A percentile compares a stretch with the other conserved stretches of the same genome.
These are phyloP conservation scores for Thielaviopsis euricoi DNA, from an alignment of 2,329 filamentous ascomycete genomes.

Conservation along the genomic window DNA sequence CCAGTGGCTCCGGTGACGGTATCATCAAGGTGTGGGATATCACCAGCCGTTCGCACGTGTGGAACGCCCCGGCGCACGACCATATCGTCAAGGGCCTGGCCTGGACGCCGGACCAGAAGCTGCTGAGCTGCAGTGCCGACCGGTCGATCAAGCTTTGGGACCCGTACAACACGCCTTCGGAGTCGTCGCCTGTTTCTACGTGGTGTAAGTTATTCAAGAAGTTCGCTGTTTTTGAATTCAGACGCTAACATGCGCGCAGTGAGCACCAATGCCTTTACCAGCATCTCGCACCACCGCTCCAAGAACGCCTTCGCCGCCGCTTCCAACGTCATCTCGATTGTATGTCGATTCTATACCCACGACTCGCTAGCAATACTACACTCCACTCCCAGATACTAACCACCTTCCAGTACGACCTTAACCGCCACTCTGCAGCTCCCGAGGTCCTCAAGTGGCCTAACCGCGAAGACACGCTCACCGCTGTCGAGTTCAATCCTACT, in stretches of 20 bases:
- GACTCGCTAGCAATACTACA: not conserved
- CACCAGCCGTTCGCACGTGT: constrained; percentile 53
- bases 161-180: constrained; percentile 57
- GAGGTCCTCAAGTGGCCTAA: constrained; percentile 81
- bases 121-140: constrained; percentile 77
- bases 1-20: constrained; percentile 79
- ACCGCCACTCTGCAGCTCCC: constrained; percentile 61
- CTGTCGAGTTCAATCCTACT: constrained; percentile 79
- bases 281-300: constrained; percentile 65
- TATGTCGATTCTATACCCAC: not conserved
- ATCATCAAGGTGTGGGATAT: constrained; percentile 87
- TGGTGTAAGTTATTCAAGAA: constrained; percentile 30
- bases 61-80: constrained; percentile 70
- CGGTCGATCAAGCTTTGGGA: constrained; percentile 82
- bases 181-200: constrained; percentile 59
- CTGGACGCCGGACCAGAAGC: constrained; percentile 73
- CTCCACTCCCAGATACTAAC: not conserved
- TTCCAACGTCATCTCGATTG: constrained; percentile 61
- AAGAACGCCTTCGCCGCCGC: constrained; percentile 65
- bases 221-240: not conserved
- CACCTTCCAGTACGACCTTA: constrained; percentile 53
- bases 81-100: constrained; percentile 84
- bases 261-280: constrained; percentile 67
- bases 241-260: constrained; percentile 20
- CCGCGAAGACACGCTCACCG: constrained; percentile 74